Evolutionary conservation across 129 eudicot species (phyloP).

Genomic region (Gnaphalium uliginosum): DNA sequence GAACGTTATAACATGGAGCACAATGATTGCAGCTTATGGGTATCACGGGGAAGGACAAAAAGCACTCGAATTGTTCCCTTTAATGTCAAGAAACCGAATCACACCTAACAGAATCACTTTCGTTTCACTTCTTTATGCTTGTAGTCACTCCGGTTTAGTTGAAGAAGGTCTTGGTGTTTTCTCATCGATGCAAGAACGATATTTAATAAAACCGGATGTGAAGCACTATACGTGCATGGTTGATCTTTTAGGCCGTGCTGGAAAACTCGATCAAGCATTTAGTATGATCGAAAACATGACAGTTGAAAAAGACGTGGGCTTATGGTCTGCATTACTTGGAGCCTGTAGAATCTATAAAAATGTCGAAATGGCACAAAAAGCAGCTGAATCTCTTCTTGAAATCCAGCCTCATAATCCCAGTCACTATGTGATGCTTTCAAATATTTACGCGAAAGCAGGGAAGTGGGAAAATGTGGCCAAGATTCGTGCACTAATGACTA

Average conservation of each 20-base stretch:
- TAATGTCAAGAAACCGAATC: slow-evolving; percentile 42
- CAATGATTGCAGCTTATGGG: slow-evolving; percentile 72
- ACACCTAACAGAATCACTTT: slow-evolving; percentile 54
- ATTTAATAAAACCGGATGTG: slow-evolving; percentile 53
- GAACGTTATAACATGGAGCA: slow-evolving; percentile 66
- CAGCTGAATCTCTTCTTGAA: slow-evolving; percentile 60
- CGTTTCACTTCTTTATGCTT: slow-evolving; percentile 55
- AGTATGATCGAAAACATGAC: slow-evolving; percentile 53
- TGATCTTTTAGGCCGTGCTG: slow-evolving; percentile 74
- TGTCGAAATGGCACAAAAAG: slow-evolving; percentile 68
- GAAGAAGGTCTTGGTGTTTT: slow-evolving; percentile 58
- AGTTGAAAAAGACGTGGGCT: slow-evolving; percentile 54
- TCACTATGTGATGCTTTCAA: slow-evolving; percentile 61
- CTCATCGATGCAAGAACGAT: slow-evolving; percentile 53
- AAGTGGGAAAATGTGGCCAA: slow-evolving; percentile 69
- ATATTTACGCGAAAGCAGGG: slow-evolving; percentile 69
- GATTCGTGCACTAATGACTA: slow-evolving; percentile 56
- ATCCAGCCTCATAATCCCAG: slow-evolving; percentile 59
- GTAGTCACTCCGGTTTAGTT: slow-evolving; percentile 70
- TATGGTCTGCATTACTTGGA: slow-evolving; percentile 65
- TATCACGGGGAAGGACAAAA: slow-evolving; percentile 61
- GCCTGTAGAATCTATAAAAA: slow-evolving; percentile 63
- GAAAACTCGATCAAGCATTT: slow-evolving; percentile 44
- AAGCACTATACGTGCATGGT: slow-evolving; percentile 75
- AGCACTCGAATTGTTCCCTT: slow-evolving; percentile 57